These are phyloP conservation scores for Fagus crenata DNA, from an alignment of 306 rosid genomes.

Conservation along the genomic window DNA sequence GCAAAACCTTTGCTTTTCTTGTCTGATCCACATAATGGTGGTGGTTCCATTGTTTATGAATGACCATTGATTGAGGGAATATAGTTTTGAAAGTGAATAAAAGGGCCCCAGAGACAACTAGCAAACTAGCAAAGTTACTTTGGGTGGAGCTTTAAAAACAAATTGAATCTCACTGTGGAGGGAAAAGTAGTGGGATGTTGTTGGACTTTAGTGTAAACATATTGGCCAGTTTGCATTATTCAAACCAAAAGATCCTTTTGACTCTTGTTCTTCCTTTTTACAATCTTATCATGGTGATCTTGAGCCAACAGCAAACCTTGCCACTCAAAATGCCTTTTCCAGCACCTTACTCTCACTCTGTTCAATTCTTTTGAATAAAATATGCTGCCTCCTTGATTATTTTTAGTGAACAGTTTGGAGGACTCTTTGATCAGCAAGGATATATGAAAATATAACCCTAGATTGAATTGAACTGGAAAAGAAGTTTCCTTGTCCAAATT, in stretches of 20 bases:
- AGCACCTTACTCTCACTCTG: too few relatives aligned
- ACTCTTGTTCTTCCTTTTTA: conserved; percentile 1
- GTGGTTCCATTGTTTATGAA: background rate
- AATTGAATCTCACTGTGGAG: conserved; percentile 20
- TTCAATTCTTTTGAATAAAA: too few relatives aligned
- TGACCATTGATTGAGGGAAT: background rate
- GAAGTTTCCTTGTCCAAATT: background rate
- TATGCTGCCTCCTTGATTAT: background rate
- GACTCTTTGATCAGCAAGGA: background rate
- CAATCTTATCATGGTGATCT: background rate
- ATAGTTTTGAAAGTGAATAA: background rate
- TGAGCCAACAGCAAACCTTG: background rate
- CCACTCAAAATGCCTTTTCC: background rate
- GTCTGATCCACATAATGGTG: background rate
- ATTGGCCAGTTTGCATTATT: conserved; percentile 2
- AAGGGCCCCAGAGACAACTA: conserved; percentile 7
- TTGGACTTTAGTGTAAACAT: conserved; percentile 17
- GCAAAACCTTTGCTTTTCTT: background rate
- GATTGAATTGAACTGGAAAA: background rate
- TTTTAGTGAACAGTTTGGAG: background rate
- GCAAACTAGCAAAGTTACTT: conserved; percentile 21
- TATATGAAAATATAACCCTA: background rate
- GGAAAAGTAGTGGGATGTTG: conserved; percentile 23
- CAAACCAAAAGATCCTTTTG: conserved; percentile 24
- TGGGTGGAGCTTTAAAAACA: conserved; percentile 6